Evolutionary conservation across 805 yeast species (phyloP), one percentile per base, ranked within the genome.

Genomic region (Dipodascopsis uninucleata): DNA sequence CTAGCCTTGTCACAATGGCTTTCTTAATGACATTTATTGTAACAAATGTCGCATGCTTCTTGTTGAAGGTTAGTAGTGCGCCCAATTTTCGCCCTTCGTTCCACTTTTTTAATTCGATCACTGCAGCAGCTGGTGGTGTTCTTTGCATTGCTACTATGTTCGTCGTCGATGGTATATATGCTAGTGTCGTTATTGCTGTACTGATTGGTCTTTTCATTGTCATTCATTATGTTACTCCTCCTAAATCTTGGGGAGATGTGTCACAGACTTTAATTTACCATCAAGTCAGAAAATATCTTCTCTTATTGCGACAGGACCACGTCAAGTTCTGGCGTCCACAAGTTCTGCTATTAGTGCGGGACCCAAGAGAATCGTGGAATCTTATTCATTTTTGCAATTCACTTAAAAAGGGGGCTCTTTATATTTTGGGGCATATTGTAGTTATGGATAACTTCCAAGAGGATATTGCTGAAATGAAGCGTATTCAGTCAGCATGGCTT

Each of bases 321-420:
- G 96, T 93, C 41, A 93, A 93, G 66, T 93, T 89, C 62, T 93
- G 99, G 98, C 74, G 99, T 57, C 99, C 99, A 0, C 99, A 93
- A 63, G 82, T 93, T 31, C 69, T 93, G 47, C 66, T 93, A 24
- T 68, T 93, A 26, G 90, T 89, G 31, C 97, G 93, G 59, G 85
- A 87, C 57, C 97, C 99, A 0, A 70, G 96, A 51, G 81, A 95
- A 0, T 76, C 89, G 24, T 90, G 97, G 96, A 85, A 83, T 56
- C 69, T 93, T 52, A 89, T 93, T 47, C 81, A 83, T 10, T 93
- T 93, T 59, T 93, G 98, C 67, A 93, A 93, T 60, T 88, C 88
- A 63, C 69, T 93, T 66, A 93, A 93, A 61, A 93, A 93, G 62
- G 98, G 98, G 35, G 97, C 97, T 0, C 69, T 93, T 4, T 90